These are phyloP conservation scores for Melampsora americana DNA, from an alignment of 1,284 basidiomycete species.

Conservation along the genomic window DNA sequence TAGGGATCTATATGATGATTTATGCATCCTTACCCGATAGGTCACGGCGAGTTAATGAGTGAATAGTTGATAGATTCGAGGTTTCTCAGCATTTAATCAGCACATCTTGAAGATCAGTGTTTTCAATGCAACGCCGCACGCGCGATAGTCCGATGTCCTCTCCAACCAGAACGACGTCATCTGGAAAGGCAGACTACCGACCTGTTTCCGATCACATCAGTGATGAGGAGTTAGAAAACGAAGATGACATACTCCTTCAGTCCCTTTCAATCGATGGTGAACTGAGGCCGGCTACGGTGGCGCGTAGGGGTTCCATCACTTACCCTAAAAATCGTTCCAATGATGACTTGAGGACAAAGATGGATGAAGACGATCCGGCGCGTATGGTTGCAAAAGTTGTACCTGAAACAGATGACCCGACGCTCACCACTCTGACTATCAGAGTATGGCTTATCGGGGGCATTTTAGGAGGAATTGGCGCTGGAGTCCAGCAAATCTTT, in stretches of 20 bases:
- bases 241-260: constrained; percentile 2
- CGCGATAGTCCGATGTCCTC: background rate
- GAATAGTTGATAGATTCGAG: too few species aligned
- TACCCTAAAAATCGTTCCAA: background rate
- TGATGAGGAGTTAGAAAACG: background rate
- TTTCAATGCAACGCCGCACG: too few species aligned
- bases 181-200: background rate
- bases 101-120: too few species aligned
- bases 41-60: too few species aligned
- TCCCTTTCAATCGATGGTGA: background rate
- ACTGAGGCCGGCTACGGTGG: background rate
- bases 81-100: too few species aligned
- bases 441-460: constrained; percentile 59
- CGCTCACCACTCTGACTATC: constrained; percentile 59
- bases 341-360: background rate
- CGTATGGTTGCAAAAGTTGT: constrained; percentile 50
- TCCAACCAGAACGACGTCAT: background rate
- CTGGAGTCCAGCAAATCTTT: constrained; percentile 56
- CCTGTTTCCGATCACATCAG: constrained; percentile 5
- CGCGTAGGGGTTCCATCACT: background rate
- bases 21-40: too few species aligned
- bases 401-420: constrained; percentile 60
- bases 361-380: constrained; percentile 20
- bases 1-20: too few species aligned
- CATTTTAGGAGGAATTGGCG: constrained; percentile 60